Percentiles rank a stretch among this genome's conserved stretches.
phyloP scores from a whole-genome alignment of 371 early-diverging fungal genomes.

The Sporodiniella umbellata region DNA sequence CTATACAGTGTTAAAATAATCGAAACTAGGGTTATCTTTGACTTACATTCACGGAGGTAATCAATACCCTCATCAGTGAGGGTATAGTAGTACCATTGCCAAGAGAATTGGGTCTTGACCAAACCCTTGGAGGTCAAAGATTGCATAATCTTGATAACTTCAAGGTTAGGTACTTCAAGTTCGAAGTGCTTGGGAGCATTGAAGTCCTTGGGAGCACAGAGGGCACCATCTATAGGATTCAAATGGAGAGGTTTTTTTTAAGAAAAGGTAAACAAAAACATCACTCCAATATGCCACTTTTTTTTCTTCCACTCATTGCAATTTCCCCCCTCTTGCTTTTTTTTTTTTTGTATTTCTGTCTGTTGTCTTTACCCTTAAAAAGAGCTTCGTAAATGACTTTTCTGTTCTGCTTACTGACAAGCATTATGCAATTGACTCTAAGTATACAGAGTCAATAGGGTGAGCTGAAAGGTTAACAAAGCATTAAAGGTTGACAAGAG shows the following conservation, averaged over 20 bases:
- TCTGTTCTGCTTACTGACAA: conserved; percentile 93
- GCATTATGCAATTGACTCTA: conserved; percentile 63
- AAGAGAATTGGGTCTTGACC: conserved; percentile 96
- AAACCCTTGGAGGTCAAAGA: conserved; percentile 92
- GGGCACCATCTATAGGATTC: conserved; percentile 79
- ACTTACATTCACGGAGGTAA: conserved; percentile 85
- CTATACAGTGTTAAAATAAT: conserved; percentile 15
- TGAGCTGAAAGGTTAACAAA: not conserved
- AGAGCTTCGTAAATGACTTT: conserved; percentile 91
- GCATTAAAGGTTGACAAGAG: not conserved
- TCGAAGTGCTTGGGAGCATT: conserved; percentile 92
- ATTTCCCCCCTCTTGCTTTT: not conserved
- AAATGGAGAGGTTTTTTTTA: not conserved
- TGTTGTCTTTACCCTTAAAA: conserved; percentile 63
- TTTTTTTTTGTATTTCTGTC: too few relatives aligned
- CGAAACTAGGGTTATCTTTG: not conserved
- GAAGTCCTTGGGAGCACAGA: conserved; percentile 98
- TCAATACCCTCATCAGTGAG: conserved; percentile 96
- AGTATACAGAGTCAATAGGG: too few relatives aligned
- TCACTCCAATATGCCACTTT: too few relatives aligned
- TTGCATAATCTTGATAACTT: conserved; percentile 98
- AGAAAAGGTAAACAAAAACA: too few relatives aligned
- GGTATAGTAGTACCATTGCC: conserved; percentile 99
- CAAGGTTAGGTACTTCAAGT: conserved; percentile 93
- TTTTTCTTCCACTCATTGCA: too few relatives aligned